phyloP scores from a whole-genome alignment of 805 yeast genomes.

The Maudiozyma serrabonitensis region DNA sequence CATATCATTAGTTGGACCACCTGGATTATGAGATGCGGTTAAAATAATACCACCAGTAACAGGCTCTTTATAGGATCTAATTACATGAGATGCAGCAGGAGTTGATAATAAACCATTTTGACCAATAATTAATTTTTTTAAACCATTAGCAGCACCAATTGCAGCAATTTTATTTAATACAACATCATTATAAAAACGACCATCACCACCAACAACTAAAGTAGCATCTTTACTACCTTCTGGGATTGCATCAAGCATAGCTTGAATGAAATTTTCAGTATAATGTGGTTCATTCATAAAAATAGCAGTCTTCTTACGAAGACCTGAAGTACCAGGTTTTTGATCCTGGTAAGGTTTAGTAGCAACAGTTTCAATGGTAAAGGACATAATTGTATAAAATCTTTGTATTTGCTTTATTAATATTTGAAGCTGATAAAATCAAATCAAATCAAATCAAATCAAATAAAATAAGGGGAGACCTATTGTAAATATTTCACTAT shows the following conservation, averaged over 20 bases:
- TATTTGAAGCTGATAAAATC: too few species aligned
- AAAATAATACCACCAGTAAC: slow-evolving; percentile 92
- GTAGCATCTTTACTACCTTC: slow-evolving; percentile 71
- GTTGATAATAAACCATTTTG: slow-evolving; percentile 84
- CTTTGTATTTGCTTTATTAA: background rate
- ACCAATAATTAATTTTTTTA: slow-evolving; percentile 74
- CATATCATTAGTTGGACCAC: slow-evolving; percentile 85
- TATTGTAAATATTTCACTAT: background rate
- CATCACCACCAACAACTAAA: slow-evolving; percentile 93
- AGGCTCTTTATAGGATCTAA: slow-evolving; percentile 50
- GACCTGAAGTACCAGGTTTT: slow-evolving; percentile 96
- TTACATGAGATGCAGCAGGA: slow-evolving; percentile 93
- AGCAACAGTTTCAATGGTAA: slow-evolving; percentile 30
- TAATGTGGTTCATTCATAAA: slow-evolving; percentile 66
- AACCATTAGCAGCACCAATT: slow-evolving; percentile 89
- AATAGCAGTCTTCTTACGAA: slow-evolving; percentile 81
- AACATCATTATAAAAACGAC: slow-evolving; percentile 78
- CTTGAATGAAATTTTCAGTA: slow-evolving; percentile 89
- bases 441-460: too few species aligned
- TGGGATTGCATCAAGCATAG: slow-evolving; percentile 78
- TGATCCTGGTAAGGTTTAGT: slow-evolving; percentile 82
- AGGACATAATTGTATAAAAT: slow-evolving; percentile 11
- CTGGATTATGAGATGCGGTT: slow-evolving; percentile 97
- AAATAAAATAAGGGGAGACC: too few species aligned
- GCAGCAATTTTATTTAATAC: slow-evolving; percentile 74